Evolutionary conservation across 768 basidiomycete genomes (phyloP), one percentile per base, ranked within the genome.

Genomic region (Leccinum olivaceopallidum): DNA sequence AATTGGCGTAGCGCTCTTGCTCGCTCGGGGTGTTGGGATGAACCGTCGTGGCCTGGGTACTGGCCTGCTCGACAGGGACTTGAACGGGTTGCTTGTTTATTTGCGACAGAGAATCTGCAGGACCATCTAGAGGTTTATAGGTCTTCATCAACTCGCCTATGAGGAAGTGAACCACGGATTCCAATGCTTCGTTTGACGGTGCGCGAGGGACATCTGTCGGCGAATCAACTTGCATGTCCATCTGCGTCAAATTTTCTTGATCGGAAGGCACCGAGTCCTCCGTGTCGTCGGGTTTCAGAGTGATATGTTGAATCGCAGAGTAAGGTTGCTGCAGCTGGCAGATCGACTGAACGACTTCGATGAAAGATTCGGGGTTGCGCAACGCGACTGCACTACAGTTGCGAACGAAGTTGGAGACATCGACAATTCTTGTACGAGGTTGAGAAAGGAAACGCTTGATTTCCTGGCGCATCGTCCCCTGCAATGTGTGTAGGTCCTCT

Each of bases 401-500:
- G 30, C 88, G 87, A 57, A 95, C 82, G 73, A 88, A 97, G 59
- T 81, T 82, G 24, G 77, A 75, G 36, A 90, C 77, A 63, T 97
- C 96, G 24, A 87, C 81, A 20, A 82, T 72, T 52, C 84, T 85
- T 13, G 85, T 81, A 34, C 92, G 86, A 34, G 90, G 81, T 62
- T 89, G 87, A 4, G 82, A 76, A 67, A 97, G 88, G 77, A 89
- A 94, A 2, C 87, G 83, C 66, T 86, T 89, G 68, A 98, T 82
- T 60, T 93, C 89, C 63, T 90, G 87, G 24, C 84, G 84, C 86
- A 99, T 95, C 65, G 92, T 80, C 10, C 77, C 78, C 58, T 85
- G 82, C 48, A 98, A 71, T 8, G 81, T 82, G 3, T 76, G 69
- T 2, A 80, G 67, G 63, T 95, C 92, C 75, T 99, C 97, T 53